Evolutionary conservation across 2,329 filamentous ascomycete species (phyloP).

Genomic region (Parafenestella ontariensis): DNA sequence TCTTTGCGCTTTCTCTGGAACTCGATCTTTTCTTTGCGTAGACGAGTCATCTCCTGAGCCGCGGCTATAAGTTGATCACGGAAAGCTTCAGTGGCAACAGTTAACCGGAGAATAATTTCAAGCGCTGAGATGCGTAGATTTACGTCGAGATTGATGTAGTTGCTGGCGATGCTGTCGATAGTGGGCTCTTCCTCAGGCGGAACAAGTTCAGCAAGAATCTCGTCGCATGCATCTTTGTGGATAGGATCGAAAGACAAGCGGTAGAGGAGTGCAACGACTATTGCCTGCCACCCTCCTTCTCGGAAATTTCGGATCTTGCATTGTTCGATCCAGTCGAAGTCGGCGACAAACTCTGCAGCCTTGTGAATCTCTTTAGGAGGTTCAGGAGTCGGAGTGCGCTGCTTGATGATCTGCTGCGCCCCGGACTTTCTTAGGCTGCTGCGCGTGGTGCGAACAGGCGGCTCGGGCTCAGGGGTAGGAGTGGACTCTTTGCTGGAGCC

Average conservation of each 20-base stretch:
- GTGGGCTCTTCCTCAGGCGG: constrained; percentile 78
- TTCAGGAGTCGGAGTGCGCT: constrained; percentile 49
- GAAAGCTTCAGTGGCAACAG: constrained; percentile 83
- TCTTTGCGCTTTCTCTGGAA: constrained; percentile 79
- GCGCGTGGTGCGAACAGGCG: constrained; percentile 79
- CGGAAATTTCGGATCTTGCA: constrained; percentile 83
- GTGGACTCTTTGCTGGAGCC: constrained; percentile 61
- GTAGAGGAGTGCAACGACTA: constrained; percentile 84
- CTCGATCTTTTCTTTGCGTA: constrained; percentile 95
- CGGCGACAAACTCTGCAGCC: constrained; percentile 76
- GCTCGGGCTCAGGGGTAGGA: constrained; percentile 68
- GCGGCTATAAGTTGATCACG: constrained; percentile 91
- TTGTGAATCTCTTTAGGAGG: constrained; percentile 59
- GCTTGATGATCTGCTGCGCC: constrained; percentile 61
- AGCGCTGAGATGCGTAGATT: constrained; percentile 82
- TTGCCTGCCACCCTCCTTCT: constrained; percentile 89
- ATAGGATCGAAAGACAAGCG: constrained; percentile 80
- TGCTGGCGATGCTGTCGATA: constrained; percentile 72
- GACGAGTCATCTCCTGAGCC: constrained; percentile 90
- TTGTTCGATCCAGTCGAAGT: constrained; percentile 85
- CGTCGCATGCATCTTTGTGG: constrained; percentile 75
- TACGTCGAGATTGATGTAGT: constrained; percentile 79
- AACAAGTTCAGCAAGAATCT: constrained; percentile 80
- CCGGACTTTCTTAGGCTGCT: constrained; percentile 86
- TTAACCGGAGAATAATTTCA: constrained; percentile 85